phyloP scores from a whole-genome alignment of 2,329 filamentous ascomycete genomes.

The Teratosphaeria nubilosa region DNA sequence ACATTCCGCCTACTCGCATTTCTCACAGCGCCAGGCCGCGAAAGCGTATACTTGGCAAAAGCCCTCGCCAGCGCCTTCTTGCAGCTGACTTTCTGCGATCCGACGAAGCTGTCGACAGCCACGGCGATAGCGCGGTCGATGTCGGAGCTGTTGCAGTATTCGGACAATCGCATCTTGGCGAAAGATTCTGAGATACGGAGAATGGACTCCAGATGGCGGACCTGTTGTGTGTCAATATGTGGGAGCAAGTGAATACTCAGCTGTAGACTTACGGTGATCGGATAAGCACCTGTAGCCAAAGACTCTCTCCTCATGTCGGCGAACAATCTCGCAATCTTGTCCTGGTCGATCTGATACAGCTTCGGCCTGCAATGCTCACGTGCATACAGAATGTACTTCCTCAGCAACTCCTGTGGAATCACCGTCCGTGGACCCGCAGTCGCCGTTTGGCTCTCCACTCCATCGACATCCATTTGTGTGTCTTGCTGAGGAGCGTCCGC shows the following conservation, averaged over 20 bases:
- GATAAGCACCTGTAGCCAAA: conserved; percentile 88
- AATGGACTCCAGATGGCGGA: conserved; percentile 94
- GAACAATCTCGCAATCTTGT: conserved; percentile 89
- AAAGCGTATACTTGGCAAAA: conserved; percentile 77
- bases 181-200: conserved; percentile 92
- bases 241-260: conserved; percentile 6
- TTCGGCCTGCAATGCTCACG: conserved; percentile 83
- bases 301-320: conserved; percentile 93
- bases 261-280: conserved; percentile 71
- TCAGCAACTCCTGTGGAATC: conserved; percentile 79
- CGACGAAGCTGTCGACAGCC: conserved; percentile 90
- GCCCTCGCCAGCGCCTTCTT: conserved; percentile 91
- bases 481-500: conserved; percentile 35
- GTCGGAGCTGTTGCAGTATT: conserved; percentile 81
- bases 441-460: conserved; percentile 33
- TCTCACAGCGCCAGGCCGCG: conserved; percentile 1
- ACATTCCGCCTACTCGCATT: not conserved
- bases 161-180: conserved; percentile 94
- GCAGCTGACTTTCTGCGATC: conserved; percentile 91
- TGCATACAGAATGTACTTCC: conserved; percentile 96
- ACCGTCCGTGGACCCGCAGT: conserved; percentile 47
- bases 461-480: conserved; percentile 50
- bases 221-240: conserved; percentile 41
- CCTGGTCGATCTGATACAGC: conserved; percentile 93
- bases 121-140: conserved; percentile 97